A percentile compares a stretch with the other conserved stretches of the same genome.
Conservation (phyloP, 1,284 basidiomycete genomes). For the Naganishia cerealis region DNA sequence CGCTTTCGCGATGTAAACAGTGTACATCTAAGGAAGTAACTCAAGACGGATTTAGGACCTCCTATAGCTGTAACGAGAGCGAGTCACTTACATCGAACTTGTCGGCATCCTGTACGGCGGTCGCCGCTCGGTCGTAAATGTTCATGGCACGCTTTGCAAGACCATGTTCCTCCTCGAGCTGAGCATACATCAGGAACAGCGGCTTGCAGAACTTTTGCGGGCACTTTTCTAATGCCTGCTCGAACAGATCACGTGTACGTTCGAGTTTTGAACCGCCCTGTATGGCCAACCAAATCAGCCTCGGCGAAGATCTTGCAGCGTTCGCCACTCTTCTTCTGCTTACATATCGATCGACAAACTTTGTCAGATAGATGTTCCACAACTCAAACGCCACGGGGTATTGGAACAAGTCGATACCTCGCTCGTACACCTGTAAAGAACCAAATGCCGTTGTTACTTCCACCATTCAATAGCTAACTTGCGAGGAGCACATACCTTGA, state of each 20-base stretch:
- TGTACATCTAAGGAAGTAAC: conserved; percentile 71
- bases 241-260: conserved; percentile 91
- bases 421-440: conserved; percentile 75
- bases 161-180: conserved; percentile 91
- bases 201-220: conserved; percentile 92
- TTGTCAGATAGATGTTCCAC: conserved; percentile 98
- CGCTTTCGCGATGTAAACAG: conserved; percentile 95
- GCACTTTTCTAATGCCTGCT: conserved; percentile 95
- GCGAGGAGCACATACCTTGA: conserved; percentile 66
- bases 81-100: conserved; percentile 78
- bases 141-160: conserved; percentile 94
- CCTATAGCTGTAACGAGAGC: background rate
- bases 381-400: conserved; percentile 98
- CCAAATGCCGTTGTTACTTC: conserved; percentile 28
- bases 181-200: conserved; percentile 90
- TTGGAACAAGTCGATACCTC: conserved; percentile 94
- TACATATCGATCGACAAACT: conserved; percentile 95
- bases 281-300: conserved; percentile 23
- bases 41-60: conserved; percentile 2
- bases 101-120: conserved; percentile 80
- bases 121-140: conserved; percentile 89
- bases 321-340: conserved; percentile 46
- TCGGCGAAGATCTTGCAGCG: background rate
- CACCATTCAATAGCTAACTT: background rate
- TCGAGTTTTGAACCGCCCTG: conserved; percentile 91